Conservation (phyloP, 2,329 filamentous ascomycete genomes). For the Zalaria obscura region DNA sequence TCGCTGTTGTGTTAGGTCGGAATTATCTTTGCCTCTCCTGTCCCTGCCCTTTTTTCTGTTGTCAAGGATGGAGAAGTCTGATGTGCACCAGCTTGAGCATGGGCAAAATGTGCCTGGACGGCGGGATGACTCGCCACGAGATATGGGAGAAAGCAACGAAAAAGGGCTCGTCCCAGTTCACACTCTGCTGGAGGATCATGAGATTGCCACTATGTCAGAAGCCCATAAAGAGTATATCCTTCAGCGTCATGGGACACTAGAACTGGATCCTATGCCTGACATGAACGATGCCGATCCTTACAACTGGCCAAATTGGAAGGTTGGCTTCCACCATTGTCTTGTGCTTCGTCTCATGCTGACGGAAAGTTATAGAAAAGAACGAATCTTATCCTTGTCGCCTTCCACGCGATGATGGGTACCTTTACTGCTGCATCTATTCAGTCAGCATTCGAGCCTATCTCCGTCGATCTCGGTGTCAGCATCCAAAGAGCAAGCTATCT, state of each 20-base stretch:
- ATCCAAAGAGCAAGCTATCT: slow-evolving; percentile 37
- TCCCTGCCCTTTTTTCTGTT: too few relatives aligned
- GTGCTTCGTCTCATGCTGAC: too few relatives aligned
- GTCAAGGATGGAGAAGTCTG: too few relatives aligned
- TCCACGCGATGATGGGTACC: slow-evolving; percentile 36
- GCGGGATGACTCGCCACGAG: too few relatives aligned
- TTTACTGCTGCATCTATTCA: slow-evolving; percentile 40
- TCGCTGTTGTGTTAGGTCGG: too few relatives aligned
- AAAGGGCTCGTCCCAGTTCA: too few relatives aligned
- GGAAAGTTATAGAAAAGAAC: slow-evolving; percentile 27
- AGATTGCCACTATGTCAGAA: slow-evolving; percentile 16
- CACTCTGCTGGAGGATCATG: too few relatives aligned
- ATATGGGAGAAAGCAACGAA: too few relatives aligned
- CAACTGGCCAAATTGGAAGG: slow-evolving; percentile 40
- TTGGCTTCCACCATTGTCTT: background rate
- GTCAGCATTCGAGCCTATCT: slow-evolving; percentile 37
- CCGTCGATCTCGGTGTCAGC: slow-evolving; percentile 32
- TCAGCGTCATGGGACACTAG: slow-evolving; percentile 37
- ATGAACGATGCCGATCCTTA: slow-evolving; percentile 38
- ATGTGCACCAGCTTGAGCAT: too few relatives aligned
- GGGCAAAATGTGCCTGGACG: too few relatives aligned
- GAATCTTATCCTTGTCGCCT: slow-evolving; percentile 39
- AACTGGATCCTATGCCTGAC: slow-evolving; percentile 39
- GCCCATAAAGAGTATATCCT: slow-evolving; percentile 37
- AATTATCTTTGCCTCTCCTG: too few relatives aligned